These are phyloP conservation scores for Papiliotrema laurentii DNA, from an alignment of 1,284 basidiomycete genomes.

Conservation along the genomic window DNA sequence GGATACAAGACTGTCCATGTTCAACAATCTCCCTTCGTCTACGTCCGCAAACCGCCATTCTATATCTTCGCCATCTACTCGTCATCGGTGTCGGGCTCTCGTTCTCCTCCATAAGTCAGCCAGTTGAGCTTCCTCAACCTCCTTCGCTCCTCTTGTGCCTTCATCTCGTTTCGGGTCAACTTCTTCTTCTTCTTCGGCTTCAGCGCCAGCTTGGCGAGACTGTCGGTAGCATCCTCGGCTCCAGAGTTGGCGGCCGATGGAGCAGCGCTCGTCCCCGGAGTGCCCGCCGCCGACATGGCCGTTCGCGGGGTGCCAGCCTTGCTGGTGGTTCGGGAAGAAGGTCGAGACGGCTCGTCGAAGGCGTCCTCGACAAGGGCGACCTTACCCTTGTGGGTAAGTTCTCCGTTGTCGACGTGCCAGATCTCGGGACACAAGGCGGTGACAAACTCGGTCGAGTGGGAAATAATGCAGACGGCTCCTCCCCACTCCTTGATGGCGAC, in stretches of 20 bases:
- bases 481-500: conserved; percentile 96
- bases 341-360: conserved; percentile 51
- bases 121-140: conserved; percentile 74
- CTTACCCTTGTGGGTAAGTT: conserved; percentile 84
- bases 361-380: conserved; percentile 74
- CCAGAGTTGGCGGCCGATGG: conserved; percentile 47
- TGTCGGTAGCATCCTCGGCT: conserved; percentile 49
- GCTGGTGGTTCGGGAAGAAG: conserved; percentile 36
- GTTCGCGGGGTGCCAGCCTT: conserved; percentile 42
- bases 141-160: conserved; percentile 78
- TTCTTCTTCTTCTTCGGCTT: conserved; percentile 81
- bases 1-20: too few species aligned
- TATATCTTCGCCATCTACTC: background rate
- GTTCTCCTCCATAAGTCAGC: conserved; percentile 66
- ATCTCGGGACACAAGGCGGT: conserved; percentile 67
- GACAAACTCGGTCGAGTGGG: conserved; percentile 88
- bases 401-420: conserved; percentile 55
- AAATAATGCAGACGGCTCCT: conserved; percentile 95
- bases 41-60: too few species aligned
- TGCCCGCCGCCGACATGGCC: conserved; percentile 47
- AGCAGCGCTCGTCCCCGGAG: conserved; percentile 24
- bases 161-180: conserved; percentile 79
- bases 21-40: too few species aligned
- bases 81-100: conserved; percentile 3
- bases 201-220: conserved; percentile 38